Percentiles rank a stretch among this genome's conserved stretches.
These are phyloP conservation scores for Fragaria iinumae DNA, from an alignment of 306 rosid species.

Conservation along the genomic window DNA sequence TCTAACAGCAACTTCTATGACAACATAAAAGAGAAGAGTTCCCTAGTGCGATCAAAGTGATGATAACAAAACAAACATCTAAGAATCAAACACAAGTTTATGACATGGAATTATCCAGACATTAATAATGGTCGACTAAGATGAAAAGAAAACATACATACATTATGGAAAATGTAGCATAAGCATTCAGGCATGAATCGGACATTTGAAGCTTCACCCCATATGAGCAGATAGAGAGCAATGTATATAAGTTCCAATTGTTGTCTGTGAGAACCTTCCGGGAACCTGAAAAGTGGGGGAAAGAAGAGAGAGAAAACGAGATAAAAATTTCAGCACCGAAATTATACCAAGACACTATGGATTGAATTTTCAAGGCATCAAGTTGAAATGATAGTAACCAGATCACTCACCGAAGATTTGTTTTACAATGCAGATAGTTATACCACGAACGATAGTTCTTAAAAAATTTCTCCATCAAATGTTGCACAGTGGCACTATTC, in stretches of 20 bases:
- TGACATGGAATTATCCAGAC: constrained; percentile 23
- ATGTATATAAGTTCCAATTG: constrained; percentile 73
- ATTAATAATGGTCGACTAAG: constrained; percentile 17
- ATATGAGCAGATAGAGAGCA: constrained; percentile 91
- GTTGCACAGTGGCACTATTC: constrained; percentile 45
- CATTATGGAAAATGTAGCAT: constrained; percentile 93
- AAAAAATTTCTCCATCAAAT: constrained; percentile 50
- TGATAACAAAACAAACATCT: not conserved
- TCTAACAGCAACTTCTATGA: not conserved
- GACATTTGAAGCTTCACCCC: constrained; percentile 99
- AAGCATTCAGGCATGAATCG: constrained; percentile 99
- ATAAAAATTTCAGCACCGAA: constrained; percentile 27
- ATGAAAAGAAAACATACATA: constrained; percentile 36
- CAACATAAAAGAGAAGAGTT: not conserved
- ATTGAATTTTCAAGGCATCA: constrained; percentile 19
- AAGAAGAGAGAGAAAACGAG: constrained; percentile 10
- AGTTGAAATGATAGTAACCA: constrained; percentile 23
- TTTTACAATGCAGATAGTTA: constrained; percentile 59
- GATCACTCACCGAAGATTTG: constrained; percentile 55
- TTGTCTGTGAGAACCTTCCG: constrained; percentile 37
- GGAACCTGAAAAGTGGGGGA: constrained; percentile 44
- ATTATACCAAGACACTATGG: not conserved
- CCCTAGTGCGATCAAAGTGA: not conserved
- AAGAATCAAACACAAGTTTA: constrained; percentile 10
- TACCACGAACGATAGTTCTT: constrained; percentile 95